These are phyloP conservation scores for Corchorus olitorius DNA, from an alignment of 345 rosid species.

Conservation along the genomic window DNA sequence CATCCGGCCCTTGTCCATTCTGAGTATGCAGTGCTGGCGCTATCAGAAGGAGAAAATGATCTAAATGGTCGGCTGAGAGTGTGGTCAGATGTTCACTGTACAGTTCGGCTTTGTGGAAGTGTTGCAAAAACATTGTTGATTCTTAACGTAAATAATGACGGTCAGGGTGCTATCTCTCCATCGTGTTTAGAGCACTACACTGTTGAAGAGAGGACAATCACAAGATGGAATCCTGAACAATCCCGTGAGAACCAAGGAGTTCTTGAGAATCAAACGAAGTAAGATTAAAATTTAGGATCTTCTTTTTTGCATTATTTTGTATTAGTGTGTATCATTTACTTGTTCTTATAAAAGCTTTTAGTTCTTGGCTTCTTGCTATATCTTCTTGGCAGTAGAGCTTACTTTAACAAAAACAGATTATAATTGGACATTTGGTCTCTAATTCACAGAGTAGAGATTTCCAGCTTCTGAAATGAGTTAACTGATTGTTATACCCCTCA, in stretches of 20 bases:
- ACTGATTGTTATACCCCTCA: not conserved
- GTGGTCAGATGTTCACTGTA: conserved; percentile 75
- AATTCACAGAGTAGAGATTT: not conserved
- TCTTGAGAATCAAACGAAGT: conserved; percentile 23
- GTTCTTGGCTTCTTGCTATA: not conserved
- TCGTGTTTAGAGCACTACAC: conserved; percentile 44
- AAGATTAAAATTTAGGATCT: conserved; percentile 6
- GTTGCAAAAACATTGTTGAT: conserved; percentile 73
- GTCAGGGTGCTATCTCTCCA: conserved; percentile 36
- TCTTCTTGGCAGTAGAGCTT: not conserved
- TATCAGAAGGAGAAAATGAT: conserved; percentile 41
- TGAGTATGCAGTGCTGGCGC: conserved; percentile 67
- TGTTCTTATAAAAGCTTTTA: not conserved
- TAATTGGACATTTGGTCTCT: not conserved
- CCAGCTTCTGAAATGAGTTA: not conserved
- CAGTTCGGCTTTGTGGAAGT: conserved; percentile 71
- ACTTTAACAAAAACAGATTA: not conserved
- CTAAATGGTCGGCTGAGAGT: conserved; percentile 48
- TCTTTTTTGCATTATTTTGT: not conserved
- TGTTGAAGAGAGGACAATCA: conserved; percentile 57
- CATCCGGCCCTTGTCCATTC: conserved; percentile 89
- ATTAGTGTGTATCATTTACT: not conserved
- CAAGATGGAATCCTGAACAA: conserved; percentile 72
- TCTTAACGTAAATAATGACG: conserved; percentile 44
- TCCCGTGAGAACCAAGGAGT: conserved; percentile 54